Evolutionary conservation across 768 basidiomycete species (phyloP), one percentile per base, ranked within the genome.

Genomic region (Boletus sp.): DNA sequence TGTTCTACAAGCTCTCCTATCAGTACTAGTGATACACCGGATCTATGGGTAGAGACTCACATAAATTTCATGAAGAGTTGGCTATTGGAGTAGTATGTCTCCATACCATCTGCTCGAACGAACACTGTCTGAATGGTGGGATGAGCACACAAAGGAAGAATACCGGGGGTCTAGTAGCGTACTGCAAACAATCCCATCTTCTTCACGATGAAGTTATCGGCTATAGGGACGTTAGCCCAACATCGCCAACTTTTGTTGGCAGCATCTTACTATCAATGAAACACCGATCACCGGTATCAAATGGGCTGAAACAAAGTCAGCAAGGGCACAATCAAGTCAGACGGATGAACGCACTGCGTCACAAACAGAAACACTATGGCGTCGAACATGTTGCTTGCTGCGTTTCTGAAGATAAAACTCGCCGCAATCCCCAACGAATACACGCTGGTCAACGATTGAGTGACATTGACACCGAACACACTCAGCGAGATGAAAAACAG

Each of bases 341-440:
- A 36, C n/a, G 11, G 44, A 44, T 44, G n/a, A 29, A 76, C 88
- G 61, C 59, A 90, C 89, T 92, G 90, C 3, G 89, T 86, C 40
- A 91, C 89, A 67, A 91, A 91, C 60, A 90, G 70, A 68, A 92
- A 89, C 80, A 90, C 86, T 64, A 91, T 86, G 29, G 89, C 80
- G 70, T 91, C 89, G 64, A 92, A 92, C 17, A 85, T 85, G 52
- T 73, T 79, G 58, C 85, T 83, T 20, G 89, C 86, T 5, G 89
- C 72, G 60, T 77, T 82, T 75, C 89, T 90, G 78, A 92, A 92
- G 61, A 92, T 79, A 64, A 92, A 92, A 67, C 88, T 90, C 10
- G 83, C 83, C 6, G 86, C 90, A 56, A 92, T 82, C 12, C 77
- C 82, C 62, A 91, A 66, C 17, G 89, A 80, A 69, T 91, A 92